A percentile compares a stretch with the other conserved stretches of the same genome.
Conservation (phyloP, 2,329 filamentous ascomycete species). For the Colletotrichum sp. region DNA sequence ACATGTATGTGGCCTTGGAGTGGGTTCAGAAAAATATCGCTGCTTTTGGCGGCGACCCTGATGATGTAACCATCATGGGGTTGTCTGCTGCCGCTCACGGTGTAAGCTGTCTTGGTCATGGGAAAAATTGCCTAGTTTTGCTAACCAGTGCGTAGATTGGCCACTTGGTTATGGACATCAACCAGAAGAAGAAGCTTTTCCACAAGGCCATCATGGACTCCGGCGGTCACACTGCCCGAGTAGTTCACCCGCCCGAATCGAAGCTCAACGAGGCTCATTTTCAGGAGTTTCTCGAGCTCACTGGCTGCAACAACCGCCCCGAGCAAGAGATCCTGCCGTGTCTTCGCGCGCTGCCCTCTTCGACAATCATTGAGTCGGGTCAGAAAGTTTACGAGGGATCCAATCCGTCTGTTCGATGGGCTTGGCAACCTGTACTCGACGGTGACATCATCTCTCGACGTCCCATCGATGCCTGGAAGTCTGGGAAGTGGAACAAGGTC, state of each 20-base stretch:
- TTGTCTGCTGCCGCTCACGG: conserved; percentile 38
- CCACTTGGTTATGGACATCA: conserved; percentile 36
- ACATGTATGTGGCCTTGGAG: conserved; percentile 51
- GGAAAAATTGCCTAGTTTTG: background rate
- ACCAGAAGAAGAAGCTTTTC: conserved; percentile 33
- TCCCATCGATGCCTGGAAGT: conserved; percentile 34
- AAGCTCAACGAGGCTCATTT: conserved; percentile 33
- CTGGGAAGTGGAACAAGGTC: conserved; percentile 34
- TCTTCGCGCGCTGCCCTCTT: conserved; percentile 27
- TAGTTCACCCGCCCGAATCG: conserved; percentile 29
- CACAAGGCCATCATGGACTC: conserved; percentile 37
- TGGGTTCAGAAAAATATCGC: conserved; percentile 59
- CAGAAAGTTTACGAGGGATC: conserved; percentile 32
- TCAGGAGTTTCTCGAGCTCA: conserved; percentile 32
- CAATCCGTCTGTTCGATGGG: conserved; percentile 34
- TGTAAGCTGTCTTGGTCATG: conserved; percentile 16
- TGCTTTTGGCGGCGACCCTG: conserved; percentile 54
- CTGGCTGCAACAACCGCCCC: conserved; percentile 24
- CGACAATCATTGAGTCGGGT: conserved; percentile 29
- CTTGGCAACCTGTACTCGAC: conserved; percentile 36
- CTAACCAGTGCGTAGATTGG: conserved; percentile 25
- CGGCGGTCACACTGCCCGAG: conserved; percentile 33
- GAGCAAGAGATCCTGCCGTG: conserved; percentile 29
- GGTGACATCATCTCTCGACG: conserved; percentile 32
- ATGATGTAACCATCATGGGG: conserved; percentile 54